Evolutionary conservation across 306 rosid genomes (phyloP).

Genomic region (Vigna trinervia): DNA sequence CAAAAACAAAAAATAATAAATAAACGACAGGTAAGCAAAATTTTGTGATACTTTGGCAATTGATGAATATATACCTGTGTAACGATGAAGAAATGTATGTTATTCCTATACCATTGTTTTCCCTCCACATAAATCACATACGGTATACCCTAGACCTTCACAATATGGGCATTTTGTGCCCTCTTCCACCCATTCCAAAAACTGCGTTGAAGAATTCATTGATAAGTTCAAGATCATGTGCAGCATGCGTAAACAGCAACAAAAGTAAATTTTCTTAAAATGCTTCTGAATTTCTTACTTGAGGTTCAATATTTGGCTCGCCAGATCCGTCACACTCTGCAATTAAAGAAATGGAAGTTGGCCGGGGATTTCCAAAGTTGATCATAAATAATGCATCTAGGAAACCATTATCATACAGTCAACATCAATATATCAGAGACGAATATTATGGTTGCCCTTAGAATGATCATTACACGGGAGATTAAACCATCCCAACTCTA

Average conservation of each 20-base stretch:
- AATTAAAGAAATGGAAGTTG: slow-evolving; percentile 48
- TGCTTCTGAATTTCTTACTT: slow-evolving; percentile 59
- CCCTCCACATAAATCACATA: slow-evolving; percentile 78
- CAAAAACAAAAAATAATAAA: not conserved
- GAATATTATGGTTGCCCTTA: not conserved
- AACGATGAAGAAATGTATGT: slow-evolving; percentile 35
- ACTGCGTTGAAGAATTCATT: slow-evolving; percentile 60
- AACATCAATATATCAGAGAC: slow-evolving; percentile 16
- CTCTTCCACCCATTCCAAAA: slow-evolving; percentile 89
- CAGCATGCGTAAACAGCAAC: not conserved
- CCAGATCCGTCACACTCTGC: slow-evolving; percentile 95
- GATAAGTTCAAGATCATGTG: slow-evolving; percentile 35
- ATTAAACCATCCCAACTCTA: not conserved
- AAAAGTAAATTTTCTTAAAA: not conserved
- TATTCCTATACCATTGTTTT: slow-evolving; percentile 50
- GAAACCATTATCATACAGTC: not conserved
- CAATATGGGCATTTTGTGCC: slow-evolving; percentile 83
- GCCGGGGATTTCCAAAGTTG: slow-evolving; percentile 34
- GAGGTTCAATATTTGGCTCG: slow-evolving; percentile 88
- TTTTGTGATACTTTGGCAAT: slow-evolving; percentile 31
- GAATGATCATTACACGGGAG: slow-evolving; percentile 24
- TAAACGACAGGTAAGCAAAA: not conserved
- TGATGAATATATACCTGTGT: slow-evolving; percentile 30
- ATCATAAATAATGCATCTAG: slow-evolving; percentile 23
- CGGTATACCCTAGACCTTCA: slow-evolving; percentile 75